A percentile compares a stretch with the other conserved stretches of the same genome.
Conservation (phyloP, 2,329 filamentous ascomycete genomes). For the Sclerotinia trifoliorum region DNA sequence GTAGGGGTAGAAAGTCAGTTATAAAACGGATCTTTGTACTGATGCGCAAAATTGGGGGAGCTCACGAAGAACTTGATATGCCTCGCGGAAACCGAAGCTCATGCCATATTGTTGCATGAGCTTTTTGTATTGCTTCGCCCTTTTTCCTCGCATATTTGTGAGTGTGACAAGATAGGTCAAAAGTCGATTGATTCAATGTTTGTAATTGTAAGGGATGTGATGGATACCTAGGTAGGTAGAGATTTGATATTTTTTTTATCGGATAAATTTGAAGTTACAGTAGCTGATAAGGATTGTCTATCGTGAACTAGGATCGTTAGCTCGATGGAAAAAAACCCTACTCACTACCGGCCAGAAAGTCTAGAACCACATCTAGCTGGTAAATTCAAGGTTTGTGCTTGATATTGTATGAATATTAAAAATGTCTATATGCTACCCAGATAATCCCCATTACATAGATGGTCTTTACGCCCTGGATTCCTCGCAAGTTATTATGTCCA, state of each 20-base stretch:
- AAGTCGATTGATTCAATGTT: not conserved
- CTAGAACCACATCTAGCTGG: constrained; percentile 6
- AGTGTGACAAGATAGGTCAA: not conserved
- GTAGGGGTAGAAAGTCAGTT: constrained; percentile 26
- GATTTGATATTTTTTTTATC: constrained; percentile 22
- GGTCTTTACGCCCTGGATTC: not conserved
- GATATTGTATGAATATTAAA: not conserved
- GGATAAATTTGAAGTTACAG: constrained; percentile 25
- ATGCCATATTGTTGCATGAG: constrained; percentile 90
- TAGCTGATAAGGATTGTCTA: constrained; percentile 26
- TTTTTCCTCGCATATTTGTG: constrained; percentile 63
- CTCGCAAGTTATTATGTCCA: not conserved
- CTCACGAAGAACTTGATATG: constrained; percentile 82
- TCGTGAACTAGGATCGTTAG: constrained; percentile 19
- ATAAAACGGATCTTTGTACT: constrained; percentile 7
- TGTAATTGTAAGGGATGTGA: constrained; percentile 6
- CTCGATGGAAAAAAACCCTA: not conserved
- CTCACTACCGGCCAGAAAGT: not conserved
- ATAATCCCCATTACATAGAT: not conserved
- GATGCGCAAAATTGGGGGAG: constrained; percentile 22
- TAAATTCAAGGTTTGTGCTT: not conserved
- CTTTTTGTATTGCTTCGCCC: constrained; percentile 76
- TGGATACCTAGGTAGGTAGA: not conserved
- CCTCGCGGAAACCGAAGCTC: constrained; percentile 86
- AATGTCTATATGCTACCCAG: constrained; percentile 9